Evolutionary conservation across 179 eudicot species (phyloP).

Genomic region (Drosera spatulata): DNA sequence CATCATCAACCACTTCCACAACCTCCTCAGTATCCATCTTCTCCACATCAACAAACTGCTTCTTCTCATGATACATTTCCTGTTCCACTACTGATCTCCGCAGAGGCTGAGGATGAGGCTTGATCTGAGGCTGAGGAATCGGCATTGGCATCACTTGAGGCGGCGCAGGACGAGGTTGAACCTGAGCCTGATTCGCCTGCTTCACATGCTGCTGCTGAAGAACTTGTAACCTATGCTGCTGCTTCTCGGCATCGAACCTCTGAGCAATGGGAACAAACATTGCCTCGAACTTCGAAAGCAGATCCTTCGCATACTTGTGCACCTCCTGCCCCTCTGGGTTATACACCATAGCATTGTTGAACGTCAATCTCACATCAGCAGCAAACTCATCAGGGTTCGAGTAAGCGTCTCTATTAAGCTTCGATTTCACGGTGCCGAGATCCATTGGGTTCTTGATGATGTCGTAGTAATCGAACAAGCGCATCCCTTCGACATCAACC

Average conservation of each 20-base stretch:
- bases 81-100: no score
- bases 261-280: constrained; percentile 34
- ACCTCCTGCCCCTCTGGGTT: constrained; percentile 69
- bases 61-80: no score
- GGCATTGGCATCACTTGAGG: no score
- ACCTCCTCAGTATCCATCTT: no score
- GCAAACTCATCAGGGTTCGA: constrained; percentile 46
- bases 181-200: neutral
- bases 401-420: constrained; percentile 28
- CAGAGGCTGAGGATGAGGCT: no score
- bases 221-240: neutral
- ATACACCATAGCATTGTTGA: constrained; percentile 57
- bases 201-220: neutral
- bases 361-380: constrained; percentile 53
- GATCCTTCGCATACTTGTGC: constrained; percentile 31
- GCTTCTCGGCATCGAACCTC: constrained; percentile 16
- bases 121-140: no score
- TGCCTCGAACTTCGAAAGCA: constrained; percentile 47
- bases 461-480: constrained; percentile 66
- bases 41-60: no score
- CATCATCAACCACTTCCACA: no score
- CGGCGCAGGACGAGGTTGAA: no score
- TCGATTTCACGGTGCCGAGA: constrained; percentile 66
- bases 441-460: constrained; percentile 81
- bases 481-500: constrained; percentile 44